Evolutionary conservation across 495 filamentous ascomycete genomes (phyloP).

Genomic region (Xylaria grammica): DNA sequence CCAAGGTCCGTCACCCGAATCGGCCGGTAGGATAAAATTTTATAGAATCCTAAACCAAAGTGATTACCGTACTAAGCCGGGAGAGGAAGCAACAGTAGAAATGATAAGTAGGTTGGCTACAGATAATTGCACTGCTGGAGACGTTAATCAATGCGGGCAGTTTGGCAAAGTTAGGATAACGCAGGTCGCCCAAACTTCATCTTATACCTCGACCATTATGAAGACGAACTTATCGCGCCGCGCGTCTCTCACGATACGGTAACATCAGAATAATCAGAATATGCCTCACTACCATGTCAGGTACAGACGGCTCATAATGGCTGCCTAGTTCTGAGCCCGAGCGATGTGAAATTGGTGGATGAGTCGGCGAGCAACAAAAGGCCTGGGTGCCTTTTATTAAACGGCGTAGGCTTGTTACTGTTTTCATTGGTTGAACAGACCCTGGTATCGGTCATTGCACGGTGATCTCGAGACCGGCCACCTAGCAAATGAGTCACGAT

Average conservation of each 20-base stretch:
- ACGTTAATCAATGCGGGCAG: neutral
- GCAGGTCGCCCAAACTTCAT: neutral
- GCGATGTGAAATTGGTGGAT: neutral
- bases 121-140: neutral
- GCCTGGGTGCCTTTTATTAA: neutral
- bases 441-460: neutral
- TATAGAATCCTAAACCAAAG: neutral
- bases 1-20: neutral
- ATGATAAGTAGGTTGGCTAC: neutral
- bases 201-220: neutral
- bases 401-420: neutral
- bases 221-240: neutral
- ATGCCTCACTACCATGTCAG: neutral
- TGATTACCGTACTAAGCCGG: neutral
- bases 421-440: neutral
- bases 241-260: neutral
- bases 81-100: neutral
- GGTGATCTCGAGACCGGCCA: neutral
- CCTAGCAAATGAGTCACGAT: neutral
- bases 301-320: neutral
- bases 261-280: neutral
- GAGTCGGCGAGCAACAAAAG: neutral
- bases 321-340: neutral
- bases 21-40: neutral
- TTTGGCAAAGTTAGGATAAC: neutral